These are phyloP conservation scores for Corynascus novoguineensis DNA, from an alignment of 495 filamentous ascomycete genomes.

Conservation along the genomic window DNA sequence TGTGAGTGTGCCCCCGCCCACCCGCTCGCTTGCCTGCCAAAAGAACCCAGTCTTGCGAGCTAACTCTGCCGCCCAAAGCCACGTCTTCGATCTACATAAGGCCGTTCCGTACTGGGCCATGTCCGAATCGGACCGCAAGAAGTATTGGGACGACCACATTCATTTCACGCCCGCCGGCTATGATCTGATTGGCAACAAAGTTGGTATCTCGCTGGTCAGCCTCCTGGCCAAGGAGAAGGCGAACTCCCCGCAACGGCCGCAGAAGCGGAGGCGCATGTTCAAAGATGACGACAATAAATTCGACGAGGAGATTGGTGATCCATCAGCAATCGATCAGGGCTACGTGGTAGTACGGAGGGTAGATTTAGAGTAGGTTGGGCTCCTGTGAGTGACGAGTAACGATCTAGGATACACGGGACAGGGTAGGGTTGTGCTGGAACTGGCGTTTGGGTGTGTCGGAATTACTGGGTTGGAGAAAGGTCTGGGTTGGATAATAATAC, in stretches of 20 bases:
- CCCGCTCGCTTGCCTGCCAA: too few species aligned
- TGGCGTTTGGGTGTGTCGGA: slow-evolving; percentile 7
- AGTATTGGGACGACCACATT: slow-evolving; percentile 57
- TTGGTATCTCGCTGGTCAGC: slow-evolving; percentile 44
- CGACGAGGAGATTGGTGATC: slow-evolving; percentile 41
- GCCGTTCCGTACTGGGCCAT: slow-evolving; percentile 51
- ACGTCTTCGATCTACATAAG: slow-evolving; percentile 49
- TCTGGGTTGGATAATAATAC: not conserved
- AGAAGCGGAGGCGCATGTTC: slow-evolving; percentile 28
- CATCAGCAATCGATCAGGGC: slow-evolving; percentile 35
- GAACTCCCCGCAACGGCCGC: slow-evolving; percentile 15
- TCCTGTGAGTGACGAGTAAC: not conserved
- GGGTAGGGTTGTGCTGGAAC: slow-evolving; percentile 4
- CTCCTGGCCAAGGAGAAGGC: slow-evolving; percentile 37
- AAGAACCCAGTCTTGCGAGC: too few species aligned
- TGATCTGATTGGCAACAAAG: slow-evolving; percentile 50
- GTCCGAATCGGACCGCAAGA: slow-evolving; percentile 34
- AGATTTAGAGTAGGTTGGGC: slow-evolving; percentile 36
- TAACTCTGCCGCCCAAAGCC: slow-evolving; percentile 32
- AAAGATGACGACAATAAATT: slow-evolving; percentile 34
- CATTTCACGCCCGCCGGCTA: slow-evolving; percentile 58
- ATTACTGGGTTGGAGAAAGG: not conserved
- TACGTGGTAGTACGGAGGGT: slow-evolving; percentile 42
- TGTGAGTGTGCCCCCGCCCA: slow-evolving; percentile 34
- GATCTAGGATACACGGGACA: not conserved